phyloP scores from a whole-genome alignment of 768 basidiomycete genomes.

The Ephemerocybe angulata region DNA sequence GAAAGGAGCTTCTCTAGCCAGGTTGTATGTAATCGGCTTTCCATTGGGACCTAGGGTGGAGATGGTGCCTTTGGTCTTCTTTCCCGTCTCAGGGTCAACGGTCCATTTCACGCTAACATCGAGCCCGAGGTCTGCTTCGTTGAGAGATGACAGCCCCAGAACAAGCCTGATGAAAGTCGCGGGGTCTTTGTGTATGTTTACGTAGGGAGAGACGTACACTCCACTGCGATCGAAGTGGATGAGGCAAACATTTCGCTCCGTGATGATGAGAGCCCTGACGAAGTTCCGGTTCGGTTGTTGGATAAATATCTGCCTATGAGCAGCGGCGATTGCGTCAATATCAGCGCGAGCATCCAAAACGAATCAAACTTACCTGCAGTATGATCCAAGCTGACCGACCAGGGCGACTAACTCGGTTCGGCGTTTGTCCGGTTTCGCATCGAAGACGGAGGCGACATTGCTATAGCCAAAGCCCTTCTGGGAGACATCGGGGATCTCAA shows the following conservation, averaged over 20 bases:
- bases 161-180: background rate
- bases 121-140: background rate
- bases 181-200: background rate
- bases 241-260: background rate
- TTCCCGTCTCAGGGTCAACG: background rate
- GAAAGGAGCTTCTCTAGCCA: background rate
- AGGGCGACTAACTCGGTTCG: background rate
- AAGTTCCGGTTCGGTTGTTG: background rate
- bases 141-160: background rate
- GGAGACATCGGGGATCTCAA: background rate
- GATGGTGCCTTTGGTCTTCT: background rate
- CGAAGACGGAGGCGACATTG: background rate
- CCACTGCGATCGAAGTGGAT: background rate
- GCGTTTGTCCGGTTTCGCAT: background rate
- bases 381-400: background rate
- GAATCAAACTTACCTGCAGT: background rate
- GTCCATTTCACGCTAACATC: background rate
- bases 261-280: background rate
- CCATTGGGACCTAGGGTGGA: background rate
- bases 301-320: background rate
- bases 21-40: no score
- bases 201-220: background rate
- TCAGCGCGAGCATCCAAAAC: no score
- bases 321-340: background rate
- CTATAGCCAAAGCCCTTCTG: background rate